These are phyloP conservation scores for Theileria orientalis DNA, from an alignment of 169 alveolate genomes.

Conservation along the genomic window DNA sequence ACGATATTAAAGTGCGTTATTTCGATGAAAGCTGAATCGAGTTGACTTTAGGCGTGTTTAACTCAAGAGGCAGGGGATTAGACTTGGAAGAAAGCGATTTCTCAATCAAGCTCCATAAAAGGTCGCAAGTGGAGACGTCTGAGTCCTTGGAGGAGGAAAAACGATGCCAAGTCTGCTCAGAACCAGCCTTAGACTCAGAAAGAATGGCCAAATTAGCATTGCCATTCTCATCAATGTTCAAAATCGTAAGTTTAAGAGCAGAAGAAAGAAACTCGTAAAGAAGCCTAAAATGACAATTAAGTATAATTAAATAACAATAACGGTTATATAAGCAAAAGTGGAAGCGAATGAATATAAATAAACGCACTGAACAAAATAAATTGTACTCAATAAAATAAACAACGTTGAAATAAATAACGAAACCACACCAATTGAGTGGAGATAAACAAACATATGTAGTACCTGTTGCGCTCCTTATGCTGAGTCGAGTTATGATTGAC, in stretches of 20 bases:
- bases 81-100: not conserved
- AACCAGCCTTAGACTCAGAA: conserved; percentile 46
- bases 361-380: too few relatives aligned
- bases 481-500: not conserved
- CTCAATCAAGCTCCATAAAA: conserved; percentile 20
- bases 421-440: too few relatives aligned
- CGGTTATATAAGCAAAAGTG: not conserved
- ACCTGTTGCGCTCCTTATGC: not conserved
- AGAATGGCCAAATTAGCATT: conserved; percentile 38
- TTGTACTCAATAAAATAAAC: too few relatives aligned
- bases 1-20: not conserved
- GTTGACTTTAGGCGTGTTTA: conserved; percentile 12
- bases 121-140: conserved; percentile 14
- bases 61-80: too few relatives aligned
- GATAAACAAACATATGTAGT: too few relatives aligned
- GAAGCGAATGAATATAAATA: not conserved
- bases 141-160: conserved; percentile 13
- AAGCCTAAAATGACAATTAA: conserved; percentile 3
- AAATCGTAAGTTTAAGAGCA: conserved; percentile 31
- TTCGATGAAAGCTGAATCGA: not conserved
- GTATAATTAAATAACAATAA: not conserved
- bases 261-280: conserved; percentile 46
- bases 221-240: conserved; percentile 19
- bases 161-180: conserved; percentile 20
- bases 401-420: too few relatives aligned